Base-by-base conservation (phyloP, 2,329 filamentous ascomycete species). In the Cladophialophora bantiana region DNA sequence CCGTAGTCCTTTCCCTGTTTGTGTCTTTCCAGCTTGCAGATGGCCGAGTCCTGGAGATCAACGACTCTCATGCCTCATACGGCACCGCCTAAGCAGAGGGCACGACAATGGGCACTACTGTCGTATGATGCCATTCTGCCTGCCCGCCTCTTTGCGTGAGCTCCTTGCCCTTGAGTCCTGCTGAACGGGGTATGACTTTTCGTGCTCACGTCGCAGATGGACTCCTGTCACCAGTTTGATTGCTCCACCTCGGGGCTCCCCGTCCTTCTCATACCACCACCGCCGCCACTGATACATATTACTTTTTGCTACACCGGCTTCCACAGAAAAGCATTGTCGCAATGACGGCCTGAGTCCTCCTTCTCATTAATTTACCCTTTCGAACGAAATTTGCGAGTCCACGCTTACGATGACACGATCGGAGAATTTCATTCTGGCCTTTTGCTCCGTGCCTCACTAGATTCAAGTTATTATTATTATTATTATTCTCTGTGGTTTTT, bases 121-220 rank as follows among this genome's bases (percentile, higher is more conserved):
- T 61, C 18, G 59, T 34, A 61, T 61, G 59, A 61, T 61, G 59
- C 59, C 59, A 61, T 61, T 50, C 34, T 61, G 59, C 59, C 32
- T 61, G 54, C 31, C 15, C 45, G 48, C 59, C 59, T 61, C 48
- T 40, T 42, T 31, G 32, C 36, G 40, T 35, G 38, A 59, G 40
- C 40, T 45, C 42, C 18, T 10, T 59, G 45, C 40, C 7, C 15
- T 54, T 53, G n/a, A 20, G 45, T 40, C 48, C 35, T 61, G 59
- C 59, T 61, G 34, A 26, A 38, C 45, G 35, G 54, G 59, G 59
- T 10, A 53, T 54, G 36, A 45, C 35, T 31, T 26, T 50, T 50
- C 45, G 26, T 48, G 20, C 48, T 42, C 45, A 18, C 34, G 35
- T 53, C 59, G 12, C 26, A 53, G 48, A 61, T 18, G 34, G 48